Conservation (phyloP, 129 eudicot species). For the Heracleum sosnowskyi region DNA sequence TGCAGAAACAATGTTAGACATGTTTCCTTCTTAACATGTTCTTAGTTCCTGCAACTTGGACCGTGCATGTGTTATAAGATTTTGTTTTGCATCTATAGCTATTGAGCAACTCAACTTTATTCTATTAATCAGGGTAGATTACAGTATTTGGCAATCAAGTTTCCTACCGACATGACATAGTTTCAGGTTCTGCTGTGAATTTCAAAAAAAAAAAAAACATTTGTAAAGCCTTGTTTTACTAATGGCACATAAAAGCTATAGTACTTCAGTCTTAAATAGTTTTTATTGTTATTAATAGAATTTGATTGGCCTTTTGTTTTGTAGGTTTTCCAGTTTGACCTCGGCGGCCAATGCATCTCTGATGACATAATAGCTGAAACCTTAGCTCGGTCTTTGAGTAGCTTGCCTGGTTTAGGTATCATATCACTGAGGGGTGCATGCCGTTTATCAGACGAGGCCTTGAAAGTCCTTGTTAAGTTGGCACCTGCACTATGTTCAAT, state of each 20-base stretch:
- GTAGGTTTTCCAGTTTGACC: slow-evolving; percentile 64
- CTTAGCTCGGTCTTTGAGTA: slow-evolving; percentile 12
- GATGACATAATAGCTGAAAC: slow-evolving; percentile 26
- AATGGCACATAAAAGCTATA: neutral
- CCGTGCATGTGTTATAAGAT: too few species aligned
- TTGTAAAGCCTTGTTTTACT: neutral
- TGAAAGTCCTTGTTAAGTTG: slow-evolving; percentile 32
- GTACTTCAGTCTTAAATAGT: neutral
- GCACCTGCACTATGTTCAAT: slow-evolving; percentile 47
- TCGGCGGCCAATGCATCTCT: slow-evolving; percentile 42
- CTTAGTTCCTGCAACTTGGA: neutral
- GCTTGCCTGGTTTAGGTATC: slow-evolving; percentile 34
- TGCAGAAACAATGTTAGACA: neutral
- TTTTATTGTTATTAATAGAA: neutral
- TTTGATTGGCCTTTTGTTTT: slow-evolving; percentile 10
- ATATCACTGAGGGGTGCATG: slow-evolving; percentile 62
- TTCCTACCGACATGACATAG: neutral
- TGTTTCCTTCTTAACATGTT: neutral
- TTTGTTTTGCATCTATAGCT: neutral
- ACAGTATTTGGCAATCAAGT: neutral
- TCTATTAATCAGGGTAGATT: neutral
- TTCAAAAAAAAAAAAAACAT: neutral
- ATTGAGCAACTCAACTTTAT: neutral
- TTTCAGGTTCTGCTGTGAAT: neutral
- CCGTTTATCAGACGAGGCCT: slow-evolving; percentile 37